Evolutionary conservation across 768 basidiomycete species (phyloP).

Genomic region (Lactarius indigo): DNA sequence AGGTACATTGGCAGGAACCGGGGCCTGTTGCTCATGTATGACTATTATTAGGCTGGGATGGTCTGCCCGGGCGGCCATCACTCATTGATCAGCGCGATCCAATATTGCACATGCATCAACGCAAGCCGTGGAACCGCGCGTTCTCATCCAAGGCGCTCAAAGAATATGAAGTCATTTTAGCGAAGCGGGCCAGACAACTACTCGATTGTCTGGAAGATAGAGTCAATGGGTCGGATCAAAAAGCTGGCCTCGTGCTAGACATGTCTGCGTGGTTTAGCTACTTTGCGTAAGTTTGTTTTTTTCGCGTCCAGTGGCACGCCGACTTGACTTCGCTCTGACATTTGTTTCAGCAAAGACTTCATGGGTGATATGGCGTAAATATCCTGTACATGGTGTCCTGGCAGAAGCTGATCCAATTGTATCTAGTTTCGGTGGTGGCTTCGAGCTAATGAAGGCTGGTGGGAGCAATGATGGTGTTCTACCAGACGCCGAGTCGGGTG

Average conservation of each 20-base stretch:
- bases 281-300: constrained; percentile 36
- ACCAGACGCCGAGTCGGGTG: not conserved
- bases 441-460: constrained; percentile 29
- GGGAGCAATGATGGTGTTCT: constrained; percentile 14
- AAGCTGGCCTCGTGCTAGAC: constrained; percentile 30
- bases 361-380: constrained; percentile 48
- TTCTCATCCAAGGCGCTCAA: constrained; percentile 42
- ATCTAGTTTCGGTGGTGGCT: constrained; percentile 31
- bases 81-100: constrained; percentile 37
- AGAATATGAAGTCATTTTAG: constrained; percentile 40
- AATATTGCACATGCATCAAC: constrained; percentile 38
- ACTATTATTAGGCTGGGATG: constrained; percentile 17
- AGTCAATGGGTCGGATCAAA: constrained; percentile 3
- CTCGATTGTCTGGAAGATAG: constrained; percentile 27
- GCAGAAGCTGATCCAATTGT: not conserved
- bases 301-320: not conserved
- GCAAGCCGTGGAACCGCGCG: constrained; percentile 43
- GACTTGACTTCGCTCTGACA: not conserved
- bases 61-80: not conserved
- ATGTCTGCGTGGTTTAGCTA: constrained; percentile 36
- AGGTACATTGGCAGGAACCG: not conserved
- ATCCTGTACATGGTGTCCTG: not conserved
- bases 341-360: constrained; percentile 39
- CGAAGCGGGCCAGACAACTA: constrained; percentile 34
- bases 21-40: not conserved